phyloP scores from a whole-genome alignment of 768 basidiomycete genomes.

The Hydnomerulius pinastri region DNA sequence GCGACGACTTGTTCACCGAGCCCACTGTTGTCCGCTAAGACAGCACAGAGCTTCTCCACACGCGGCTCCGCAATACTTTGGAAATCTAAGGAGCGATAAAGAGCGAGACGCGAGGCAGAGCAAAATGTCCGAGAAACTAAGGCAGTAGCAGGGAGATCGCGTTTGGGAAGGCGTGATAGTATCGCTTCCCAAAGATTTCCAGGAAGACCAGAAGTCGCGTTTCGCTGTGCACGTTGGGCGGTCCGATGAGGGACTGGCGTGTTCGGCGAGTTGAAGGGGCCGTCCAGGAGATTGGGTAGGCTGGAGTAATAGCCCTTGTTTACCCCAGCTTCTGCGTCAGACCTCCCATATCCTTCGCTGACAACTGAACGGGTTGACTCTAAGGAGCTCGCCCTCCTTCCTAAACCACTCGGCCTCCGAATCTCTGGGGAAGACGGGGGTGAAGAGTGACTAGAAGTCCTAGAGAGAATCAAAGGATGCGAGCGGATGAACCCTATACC shows the following conservation, averaged over 20 bases:
- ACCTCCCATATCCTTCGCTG: slow-evolving; percentile 5
- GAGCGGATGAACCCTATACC: slow-evolving; percentile 22
- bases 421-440: slow-evolving; percentile 31
- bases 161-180: slow-evolving; percentile 21
- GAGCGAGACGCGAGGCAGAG: slow-evolving; percentile 16
- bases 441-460: slow-evolving; percentile 24
- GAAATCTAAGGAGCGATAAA: slow-evolving; percentile 27
- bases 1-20: slow-evolving; percentile 28
- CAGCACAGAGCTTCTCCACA: slow-evolving; percentile 15
- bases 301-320: slow-evolving; percentile 14
- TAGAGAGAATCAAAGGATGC: slow-evolving; percentile 15
- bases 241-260: background rate
- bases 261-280: slow-evolving; percentile 6
- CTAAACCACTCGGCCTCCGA: slow-evolving; percentile 33
- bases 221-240: background rate
- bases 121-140: slow-evolving; percentile 26
- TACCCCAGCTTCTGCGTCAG: background rate
- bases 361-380: slow-evolving; percentile 15
- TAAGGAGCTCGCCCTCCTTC: slow-evolving; percentile 30
- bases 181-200: slow-evolving; percentile 19
- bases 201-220: slow-evolving; percentile 12
- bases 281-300: slow-evolving; percentile 22
- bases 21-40: slow-evolving; percentile 18
- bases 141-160: slow-evolving; percentile 22
- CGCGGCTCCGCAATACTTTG: slow-evolving; percentile 11